Evolutionary conservation across 768 basidiomycete genomes (phyloP).

Genomic region (Suillus paluster): DNA sequence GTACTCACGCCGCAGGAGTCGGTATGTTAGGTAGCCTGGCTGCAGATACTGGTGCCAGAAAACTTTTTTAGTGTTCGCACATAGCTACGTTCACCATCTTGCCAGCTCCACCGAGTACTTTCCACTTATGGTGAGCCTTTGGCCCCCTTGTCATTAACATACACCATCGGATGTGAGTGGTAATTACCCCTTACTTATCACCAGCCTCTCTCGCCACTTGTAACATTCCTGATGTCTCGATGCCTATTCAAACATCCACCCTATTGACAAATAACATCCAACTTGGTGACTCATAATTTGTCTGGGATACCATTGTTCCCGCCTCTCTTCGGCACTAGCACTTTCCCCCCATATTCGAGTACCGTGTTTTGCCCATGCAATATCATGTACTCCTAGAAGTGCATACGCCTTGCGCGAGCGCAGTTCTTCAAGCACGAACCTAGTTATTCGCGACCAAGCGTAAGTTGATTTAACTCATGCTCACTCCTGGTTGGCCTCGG

Average conservation of each 20-base stretch:
- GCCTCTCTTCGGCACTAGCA: background rate
- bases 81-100: too few relatives aligned
- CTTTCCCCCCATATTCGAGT: background rate
- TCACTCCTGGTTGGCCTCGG: background rate
- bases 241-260: background rate
- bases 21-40: constrained; percentile 46
- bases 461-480: background rate
- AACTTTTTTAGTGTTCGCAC: background rate
- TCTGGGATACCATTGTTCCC: background rate
- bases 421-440: background rate
- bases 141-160: too few relatives aligned
- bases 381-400: background rate
- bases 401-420: background rate
- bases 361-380: background rate
- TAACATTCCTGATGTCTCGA: background rate
- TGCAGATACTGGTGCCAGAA: too few relatives aligned
- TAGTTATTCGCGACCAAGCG: background rate
- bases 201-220: too few relatives aligned
- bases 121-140: too few relatives aligned
- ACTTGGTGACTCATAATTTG: background rate
- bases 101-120: too few relatives aligned
- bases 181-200: too few relatives aligned
- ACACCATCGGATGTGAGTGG: too few relatives aligned
- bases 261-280: background rate
- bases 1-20: constrained; percentile 33